phyloP scores from a whole-genome alignment of 129 eudicot genomes.

The Arctium minus region DNA sequence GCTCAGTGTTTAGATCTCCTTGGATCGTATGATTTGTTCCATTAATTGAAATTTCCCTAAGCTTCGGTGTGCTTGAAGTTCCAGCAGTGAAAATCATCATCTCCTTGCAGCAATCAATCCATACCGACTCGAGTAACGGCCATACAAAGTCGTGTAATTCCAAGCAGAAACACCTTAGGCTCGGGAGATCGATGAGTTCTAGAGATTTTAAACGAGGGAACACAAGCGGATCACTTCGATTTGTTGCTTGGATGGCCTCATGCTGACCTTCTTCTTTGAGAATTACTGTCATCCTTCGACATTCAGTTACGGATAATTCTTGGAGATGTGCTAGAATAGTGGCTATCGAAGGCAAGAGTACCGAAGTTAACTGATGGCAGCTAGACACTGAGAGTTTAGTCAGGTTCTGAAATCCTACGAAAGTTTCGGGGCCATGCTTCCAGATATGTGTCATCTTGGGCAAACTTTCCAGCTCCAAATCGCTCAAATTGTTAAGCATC shows the following conservation, averaged over 20 bases:
- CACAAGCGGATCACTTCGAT: not conserved
- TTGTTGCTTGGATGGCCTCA: not conserved
- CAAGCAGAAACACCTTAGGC: conserved; percentile 7
- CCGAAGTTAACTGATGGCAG: conserved; percentile 8
- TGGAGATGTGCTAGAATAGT: conserved; percentile 10
- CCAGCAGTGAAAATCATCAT: conserved; percentile 25
- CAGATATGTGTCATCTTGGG: conserved; percentile 20
- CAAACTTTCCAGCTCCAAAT: conserved; percentile 7
- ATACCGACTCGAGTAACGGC: conserved; percentile 18
- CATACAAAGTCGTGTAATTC: conserved; percentile 4
- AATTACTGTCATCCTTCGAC: conserved; percentile 17
- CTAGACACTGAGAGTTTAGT: conserved; percentile 21
- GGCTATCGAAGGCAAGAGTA: conserved; percentile 10
- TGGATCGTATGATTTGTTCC: conserved; percentile 13
- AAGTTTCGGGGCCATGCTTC: conserved; percentile 17
- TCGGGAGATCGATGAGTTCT: conserved; percentile 22
- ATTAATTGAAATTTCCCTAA: conserved; percentile 12
- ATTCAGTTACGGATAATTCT: conserved; percentile 22
- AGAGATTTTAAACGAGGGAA: conserved; percentile 19
- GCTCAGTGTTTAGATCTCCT: conserved; percentile 17
- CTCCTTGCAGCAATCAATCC: conserved; percentile 28
- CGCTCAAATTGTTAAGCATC: conserved; percentile 14
- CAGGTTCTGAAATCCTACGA: conserved; percentile 19
- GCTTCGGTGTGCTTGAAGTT: conserved; percentile 18
- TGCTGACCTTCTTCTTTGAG: not conserved